phyloP scores from a whole-genome alignment of 2,329 filamentous ascomycete genomes.

The Acrocalymma vagum region DNA sequence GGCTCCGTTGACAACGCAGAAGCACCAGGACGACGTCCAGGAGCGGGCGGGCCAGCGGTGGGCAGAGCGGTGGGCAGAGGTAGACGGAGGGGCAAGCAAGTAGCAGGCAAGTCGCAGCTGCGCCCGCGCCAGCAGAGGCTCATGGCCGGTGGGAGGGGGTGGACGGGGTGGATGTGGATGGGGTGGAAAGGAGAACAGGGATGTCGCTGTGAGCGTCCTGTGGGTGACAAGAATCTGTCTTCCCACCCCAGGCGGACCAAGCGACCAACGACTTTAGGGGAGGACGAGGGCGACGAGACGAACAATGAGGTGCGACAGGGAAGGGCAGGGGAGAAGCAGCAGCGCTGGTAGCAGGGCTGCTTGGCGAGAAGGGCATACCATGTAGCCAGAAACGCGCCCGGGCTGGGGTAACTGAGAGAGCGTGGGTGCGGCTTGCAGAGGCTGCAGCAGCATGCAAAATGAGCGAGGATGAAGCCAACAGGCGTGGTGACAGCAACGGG shows the following conservation, averaged over 20 bases:
- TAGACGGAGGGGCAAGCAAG: constrained; percentile 13
- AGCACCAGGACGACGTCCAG: too few relatives aligned
- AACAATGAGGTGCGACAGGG: constrained; percentile 39
- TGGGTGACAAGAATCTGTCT: constrained; percentile 40
- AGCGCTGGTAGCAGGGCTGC: constrained; percentile 41
- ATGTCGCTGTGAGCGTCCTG: constrained; percentile 38
- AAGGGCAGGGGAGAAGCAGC: constrained; percentile 22
- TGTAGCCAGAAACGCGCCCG: constrained; percentile 47
- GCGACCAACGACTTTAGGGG: constrained; percentile 15
- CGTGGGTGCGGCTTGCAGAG: constrained; percentile 49
- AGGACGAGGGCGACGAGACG: constrained; percentile 29
- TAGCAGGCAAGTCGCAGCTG: too few relatives aligned
- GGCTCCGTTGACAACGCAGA: constrained; percentile 45
- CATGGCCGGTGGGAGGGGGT: too few relatives aligned
- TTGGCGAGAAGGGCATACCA: constrained; percentile 53
- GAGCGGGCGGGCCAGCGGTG: constrained; percentile 39
- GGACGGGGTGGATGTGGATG: too few relatives aligned
- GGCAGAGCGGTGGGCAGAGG: constrained; percentile 4
- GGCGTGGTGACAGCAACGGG: constrained; percentile 33
- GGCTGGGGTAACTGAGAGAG: constrained; percentile 41
- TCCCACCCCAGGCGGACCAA: background rate
- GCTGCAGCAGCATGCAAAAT: constrained; percentile 49
- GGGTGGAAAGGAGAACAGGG: constrained; percentile 40
- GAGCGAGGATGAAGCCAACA: constrained; percentile 44
- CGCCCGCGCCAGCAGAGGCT: constrained; percentile 37